Evolutionary conservation across 495 filamentous ascomycete genomes (phyloP), one percentile per base, ranked within the genome.

Genomic region (Parathielavia appendiculata): DNA sequence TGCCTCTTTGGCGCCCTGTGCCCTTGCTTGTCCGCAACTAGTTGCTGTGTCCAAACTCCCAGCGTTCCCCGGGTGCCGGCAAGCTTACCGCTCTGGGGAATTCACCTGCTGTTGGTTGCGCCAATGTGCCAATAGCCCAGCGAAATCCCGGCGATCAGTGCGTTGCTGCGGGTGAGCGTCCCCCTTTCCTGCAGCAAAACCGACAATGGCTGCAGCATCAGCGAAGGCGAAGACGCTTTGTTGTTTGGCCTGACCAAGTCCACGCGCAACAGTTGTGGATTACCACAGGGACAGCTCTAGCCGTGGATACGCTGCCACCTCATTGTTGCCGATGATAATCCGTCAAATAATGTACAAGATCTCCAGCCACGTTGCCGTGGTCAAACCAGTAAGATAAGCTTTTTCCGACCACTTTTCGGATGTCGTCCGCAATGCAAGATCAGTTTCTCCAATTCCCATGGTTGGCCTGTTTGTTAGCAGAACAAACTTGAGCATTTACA

Each of bases 161-260:
- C 50, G 35, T 10, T 30, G 20, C 35, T 17, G 36, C 45, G 6
- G 13, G 44, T 41, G 50, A 43, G 17, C 38, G 11, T 34, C n/a
- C 35, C 22, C n/a, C 34, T 9, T 53, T 47, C 30, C 22, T 30
- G 19, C 54, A 38, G 41, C 40, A 11, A 51, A 63, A 64, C 66
- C 61, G 63, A 64, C 59, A 64, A 69, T 64, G 41, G 52, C 43
- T 66, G 66, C 59, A 66, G 64, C 61, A 32, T 54, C 49, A n/a
- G n/a, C n/a, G n/a, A 30, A 30, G 26, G 58, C 60, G 51, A 57
- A 52, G 51, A 54, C 58, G 58, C 23, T 50, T 63, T 44, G 23
- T 19, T 55, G 38, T 38, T 36, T 41, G 34, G 10, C 19, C 50
- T 52, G 45, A 47, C 45, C 26, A 26, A 32, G 22, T 47, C 45